Base-by-base conservation (phyloP, 148 eudicot genomes). In the Fallopia convolvulus region DNA sequence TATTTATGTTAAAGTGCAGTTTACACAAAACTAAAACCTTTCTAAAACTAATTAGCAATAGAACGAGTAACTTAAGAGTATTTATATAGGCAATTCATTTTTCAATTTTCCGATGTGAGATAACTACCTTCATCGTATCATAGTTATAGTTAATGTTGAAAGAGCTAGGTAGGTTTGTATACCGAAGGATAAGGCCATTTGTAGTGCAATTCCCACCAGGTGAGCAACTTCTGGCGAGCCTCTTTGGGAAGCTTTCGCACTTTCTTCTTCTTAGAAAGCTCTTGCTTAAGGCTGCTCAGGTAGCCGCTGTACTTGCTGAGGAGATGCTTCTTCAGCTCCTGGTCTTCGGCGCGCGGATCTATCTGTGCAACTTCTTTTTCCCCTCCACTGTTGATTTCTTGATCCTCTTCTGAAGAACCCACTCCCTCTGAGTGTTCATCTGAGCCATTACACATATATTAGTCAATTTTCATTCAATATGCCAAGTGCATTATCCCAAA, bases 301-400 rank as follows among this genome's bases (percentile, higher is more conserved):
- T 94, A 94, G 26, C 98, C 97, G 44, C 98, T 92, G 70, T 94
- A 94, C 78, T 94, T 94, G 76, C 84, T 92, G 74, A 94, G 75
- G 9, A 94, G 84, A 77, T 94, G 94, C 73, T 86, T 90, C 83
- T 94, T 94, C 23, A 94, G 87, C 73, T 94, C 97, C 52, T 91
- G 81, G 72, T 94, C 98, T 81, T 93, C 97, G 21, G 94, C 91
- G 3, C 92, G 83, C 1, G 97, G 94, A 78, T 93, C 94, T 1
- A 93, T 91, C 86, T 87, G 92, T 0, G 84, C 83, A 56, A 85
- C 79, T 61, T 88, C 97, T 14, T 88, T 86, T 79, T 90, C 97
- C 10, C 94, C 98, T 47, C 90, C 94, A 17, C 92, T 91, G 70
- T 87, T 91, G 0, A 68, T 36, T 9, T 88, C 94, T 79, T 89